Evolutionary conservation across 2,329 filamentous ascomycete species (phyloP).

Genomic region (Botrytis elliptica): DNA sequence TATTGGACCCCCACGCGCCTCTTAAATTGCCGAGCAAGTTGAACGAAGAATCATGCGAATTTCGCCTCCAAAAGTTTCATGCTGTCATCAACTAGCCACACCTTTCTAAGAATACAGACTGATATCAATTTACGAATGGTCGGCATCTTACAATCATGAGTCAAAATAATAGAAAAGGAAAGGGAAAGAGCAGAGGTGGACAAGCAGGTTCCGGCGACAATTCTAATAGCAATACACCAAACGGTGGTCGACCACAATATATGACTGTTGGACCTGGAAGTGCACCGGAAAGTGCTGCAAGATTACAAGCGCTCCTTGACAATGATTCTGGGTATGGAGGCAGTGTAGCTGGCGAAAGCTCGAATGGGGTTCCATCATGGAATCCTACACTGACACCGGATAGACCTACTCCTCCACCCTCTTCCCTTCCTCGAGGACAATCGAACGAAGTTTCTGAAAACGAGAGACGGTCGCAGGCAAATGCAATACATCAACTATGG

Average conservation of each 20-base stretch:
- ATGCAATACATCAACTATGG: slow-evolving; percentile 87
- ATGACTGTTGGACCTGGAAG: slow-evolving; percentile 86
- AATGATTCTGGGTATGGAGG: slow-evolving; percentile 90
- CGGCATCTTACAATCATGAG: slow-evolving; percentile 49
- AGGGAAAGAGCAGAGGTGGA: slow-evolving; percentile 42
- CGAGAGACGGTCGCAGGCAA: slow-evolving; percentile 68
- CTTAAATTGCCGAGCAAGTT: slow-evolving; percentile 15
- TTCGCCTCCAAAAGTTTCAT: slow-evolving; percentile 22
- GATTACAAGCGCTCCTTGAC: slow-evolving; percentile 78
- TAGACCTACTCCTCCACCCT: slow-evolving; percentile 45
- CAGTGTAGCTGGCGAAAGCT: slow-evolving; percentile 66
- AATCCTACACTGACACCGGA: slow-evolving; percentile 50
- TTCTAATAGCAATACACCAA: slow-evolving; percentile 13
- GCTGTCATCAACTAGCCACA: slow-evolving; percentile 7
- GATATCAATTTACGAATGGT: slow-evolving; percentile 27
- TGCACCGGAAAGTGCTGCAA: slow-evolving; percentile 76
- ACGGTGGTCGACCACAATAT: slow-evolving; percentile 57
- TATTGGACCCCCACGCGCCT: slow-evolving; percentile 1
- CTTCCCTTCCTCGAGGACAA: slow-evolving; percentile 35
- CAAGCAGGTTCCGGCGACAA: slow-evolving; percentile 27
- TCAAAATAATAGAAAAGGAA: slow-evolving; percentile 56
- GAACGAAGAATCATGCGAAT: slow-evolving; percentile 13
- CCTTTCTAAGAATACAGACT: not conserved
- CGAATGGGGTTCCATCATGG: slow-evolving; percentile 44
- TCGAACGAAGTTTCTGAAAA: slow-evolving; percentile 49